Base-by-base conservation (phyloP, 2,329 filamentous ascomycete species). In the Podosphaera xanthii region DNA sequence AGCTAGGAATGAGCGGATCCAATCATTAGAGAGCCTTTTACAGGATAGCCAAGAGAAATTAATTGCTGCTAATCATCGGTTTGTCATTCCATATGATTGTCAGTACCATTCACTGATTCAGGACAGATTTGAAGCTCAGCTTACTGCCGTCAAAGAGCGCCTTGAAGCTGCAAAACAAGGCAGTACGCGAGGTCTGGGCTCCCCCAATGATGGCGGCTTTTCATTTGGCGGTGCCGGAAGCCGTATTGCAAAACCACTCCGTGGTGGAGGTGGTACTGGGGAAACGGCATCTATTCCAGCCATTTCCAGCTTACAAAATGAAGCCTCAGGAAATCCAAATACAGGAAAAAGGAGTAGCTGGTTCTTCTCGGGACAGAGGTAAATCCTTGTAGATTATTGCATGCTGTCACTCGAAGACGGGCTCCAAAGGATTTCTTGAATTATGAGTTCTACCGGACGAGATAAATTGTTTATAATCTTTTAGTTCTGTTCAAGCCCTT, bases 31-130 rank as follows among this genome's bases (percentile, higher is more conserved):
- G 75, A 84, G 80, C 68, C 75, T 98, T 68, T 78, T 98, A 67
- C 89, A 95, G 71, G 92, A 98, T 71, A 94, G 88, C 69, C 92
- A 98, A 74, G 92, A 98, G 77, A 98, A 98, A 76, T 80, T 98
- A 70, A 94, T 91, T 38, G 86, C 91, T 62, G 90, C 92, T 48
- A 98, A 96, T 72, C 91, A 97, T 74, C 86, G 94, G 92, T 96
- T 83, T 67, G 83, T 78, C 59, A 50, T 52, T 61, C 58, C 50
- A 22, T 46, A 12, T 8, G 42, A 12, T 44, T 22, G n/a, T n/a
- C 22, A 55, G 30, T 40, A 9, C 48, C 49, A 56, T 48, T 59
- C 60, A 59, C 62, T 67, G 61, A 68, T 58, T 50, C 22, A 30
- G 9, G 22, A 58, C 70, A 97, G 92, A 71, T 98, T 98, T 76